Evolutionary conservation across 257 asterid genomes (phyloP), one percentile per base, ranked within the genome.

Genomic region (Verbascum thapsus): DNA sequence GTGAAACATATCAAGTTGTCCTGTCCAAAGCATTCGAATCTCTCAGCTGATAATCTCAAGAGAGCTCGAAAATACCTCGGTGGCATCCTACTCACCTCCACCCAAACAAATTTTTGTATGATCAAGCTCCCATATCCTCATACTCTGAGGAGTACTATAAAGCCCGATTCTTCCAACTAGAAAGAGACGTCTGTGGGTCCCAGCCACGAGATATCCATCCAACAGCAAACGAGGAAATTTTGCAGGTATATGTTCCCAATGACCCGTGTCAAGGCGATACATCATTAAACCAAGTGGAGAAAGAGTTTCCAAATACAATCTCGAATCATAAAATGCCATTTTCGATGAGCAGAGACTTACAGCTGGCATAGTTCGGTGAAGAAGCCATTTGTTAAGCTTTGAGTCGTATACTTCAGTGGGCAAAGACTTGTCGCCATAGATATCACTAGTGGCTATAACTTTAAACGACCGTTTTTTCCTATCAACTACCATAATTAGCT

Each of bases 101-200:
- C 80, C 99, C 99, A 94, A 47, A 81, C 76, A 64, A 76, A 80
- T 61, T 86, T n/a, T 88, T 6, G 78, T 30, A 61, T 90, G 99
- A 70, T 94, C 99, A 59, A 94, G 86, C 77, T 94, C 99, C 99
- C 99, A 94, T 55, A 94, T 90, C 82, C 89, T 88, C 96, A 94
- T 94, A 63, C 96, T 87, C 69, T 94, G 99, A 11, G 85, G 87
- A 43, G 91, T 87, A 72, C 96, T 87, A 32, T 87, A 90, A 30
- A 94, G 80, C 49, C 99, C 99, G 15, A 94, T 90, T 69, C 99
- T 84, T 47, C 99, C 97, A 30, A 94, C 99, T 39, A 90, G 78
- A 77, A 90, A 87, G 72, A 94, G 72, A 16, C 98, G 90, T 64
- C 84, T 85, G 20, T 90, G 81, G 7, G 95, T 80, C 56, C 97